phyloP scores from a whole-genome alignment of 352 stramenopile species.

The Phytopythium oedochilum region DNA sequence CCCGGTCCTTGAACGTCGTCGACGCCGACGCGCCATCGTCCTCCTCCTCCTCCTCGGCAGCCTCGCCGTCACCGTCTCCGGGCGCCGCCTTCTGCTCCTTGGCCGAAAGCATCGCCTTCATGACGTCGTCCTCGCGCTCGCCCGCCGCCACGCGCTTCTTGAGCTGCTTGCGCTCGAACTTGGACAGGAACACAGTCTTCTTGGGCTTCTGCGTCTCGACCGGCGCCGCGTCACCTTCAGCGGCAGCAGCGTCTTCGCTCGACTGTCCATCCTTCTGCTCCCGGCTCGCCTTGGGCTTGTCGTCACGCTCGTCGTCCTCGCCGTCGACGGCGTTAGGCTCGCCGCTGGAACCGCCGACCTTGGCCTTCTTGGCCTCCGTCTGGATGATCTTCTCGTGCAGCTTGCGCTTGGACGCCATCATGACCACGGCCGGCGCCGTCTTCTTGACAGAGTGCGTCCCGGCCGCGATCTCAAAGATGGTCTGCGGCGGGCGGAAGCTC shows the following conservation, averaged over 20 bases:
- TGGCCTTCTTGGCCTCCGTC: slow-evolving; percentile 44
- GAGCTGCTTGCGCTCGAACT: slow-evolving; percentile 92
- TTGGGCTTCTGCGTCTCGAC: slow-evolving; percentile 21
- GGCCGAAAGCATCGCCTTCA: slow-evolving; percentile 45
- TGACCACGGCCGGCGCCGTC: slow-evolving; percentile 62
- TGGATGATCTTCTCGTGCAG: slow-evolving; percentile 84
- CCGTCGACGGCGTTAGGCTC: slow-evolving; percentile 22
- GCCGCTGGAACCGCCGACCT: slow-evolving; percentile 32
- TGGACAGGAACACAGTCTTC: slow-evolving; percentile 89
- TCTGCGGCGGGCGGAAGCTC: slow-evolving; percentile 93
- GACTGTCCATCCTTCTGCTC: not conserved
- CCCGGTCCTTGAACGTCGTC: slow-evolving; percentile 68
- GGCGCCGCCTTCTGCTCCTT: slow-evolving; percentile 33
- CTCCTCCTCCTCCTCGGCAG: slow-evolving; percentile 21
- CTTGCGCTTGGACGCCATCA: slow-evolving; percentile 88
- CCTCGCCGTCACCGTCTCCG: slow-evolving; percentile 5
- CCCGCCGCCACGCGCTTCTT: slow-evolving; percentile 87
- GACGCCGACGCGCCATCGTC: slow-evolving; percentile 11
- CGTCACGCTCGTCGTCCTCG: slow-evolving; percentile 16
- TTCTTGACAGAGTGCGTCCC: slow-evolving; percentile 79
- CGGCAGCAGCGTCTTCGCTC: slow-evolving; percentile 15
- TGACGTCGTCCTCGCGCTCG: slow-evolving; percentile 70
- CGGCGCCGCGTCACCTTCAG: slow-evolving; percentile 1
- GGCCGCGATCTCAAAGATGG: slow-evolving; percentile 94
- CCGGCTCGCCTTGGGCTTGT: not conserved